Evolutionary conservation across 495 filamentous ascomycete species (phyloP), one percentile per base, ranked within the genome.

Genomic region (Penicillium crystallinum): DNA sequence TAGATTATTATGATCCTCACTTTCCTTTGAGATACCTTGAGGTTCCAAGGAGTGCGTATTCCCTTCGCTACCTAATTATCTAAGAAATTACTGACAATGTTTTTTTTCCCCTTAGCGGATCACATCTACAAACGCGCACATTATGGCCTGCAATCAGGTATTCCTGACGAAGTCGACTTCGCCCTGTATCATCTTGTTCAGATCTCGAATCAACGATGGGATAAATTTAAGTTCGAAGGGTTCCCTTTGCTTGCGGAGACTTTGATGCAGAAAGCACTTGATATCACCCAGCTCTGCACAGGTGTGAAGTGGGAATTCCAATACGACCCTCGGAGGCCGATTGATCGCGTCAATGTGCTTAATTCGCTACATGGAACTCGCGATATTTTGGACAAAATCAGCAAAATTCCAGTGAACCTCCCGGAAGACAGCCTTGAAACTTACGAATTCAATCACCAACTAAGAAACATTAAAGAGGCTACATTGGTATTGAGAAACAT

Each of bases 181-280:
- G 90, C 89, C 0, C 71, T 97, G 15, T 89, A 90, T 51, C 92
- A 97, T 63, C 73, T 99, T 11, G 91, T 97, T 51, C 93, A 96
- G 65, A 96, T 96, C 15, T 96, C 91, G 0, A 90, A 88, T 49
- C 91, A 97, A 65, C 80, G 89, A 27, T 92, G 91, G 25, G 95
- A 97, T 63, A 96, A 96, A 62, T 96, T 95, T 68, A 87, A 88
- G 55, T 96, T 96, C 52, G 91, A 96, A 51, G 83, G 85, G 3
- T 97, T 96, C 61, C 84, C 87, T n/a, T 83, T 90, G 29, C 76
- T 99, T 31, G 89, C 89, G 2, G 93, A 97, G 63, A 87, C 87
- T 11, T 76, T 99, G 21, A 86, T 96, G 57, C 85, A 88, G 57
- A 92, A 90, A 62, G 81, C 87, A 5, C 75, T 95, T 17, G 81